Evolutionary conservation across 352 stramenopile species (phyloP), one percentile per base, ranked within the genome.

Genomic region (Globisporangium camurandrum): DNA sequence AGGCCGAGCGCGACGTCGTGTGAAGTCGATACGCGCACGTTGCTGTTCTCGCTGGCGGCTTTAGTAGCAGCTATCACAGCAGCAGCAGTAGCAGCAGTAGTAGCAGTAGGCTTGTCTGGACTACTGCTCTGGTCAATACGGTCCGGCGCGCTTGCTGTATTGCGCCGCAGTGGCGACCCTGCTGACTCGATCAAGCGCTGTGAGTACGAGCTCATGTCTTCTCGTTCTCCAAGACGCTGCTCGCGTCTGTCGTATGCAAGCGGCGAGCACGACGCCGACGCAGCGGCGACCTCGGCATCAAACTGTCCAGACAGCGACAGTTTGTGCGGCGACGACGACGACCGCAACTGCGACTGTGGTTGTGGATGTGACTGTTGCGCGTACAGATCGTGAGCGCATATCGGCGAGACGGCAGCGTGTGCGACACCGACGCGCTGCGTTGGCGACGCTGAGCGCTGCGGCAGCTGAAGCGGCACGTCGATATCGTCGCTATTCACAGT

Each of bases 181-280:
- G 55, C 63, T 3, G 59, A 63, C 40, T 71, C 63, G 14, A 62
- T 31, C 33, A 59, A 19, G 5, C 46, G 44, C 37, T 61, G 49
- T 6, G 33, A 45, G 20, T 44, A 44, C 6, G 31, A 46, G n/a
- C 5, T 23, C 36, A 40, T 40, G n/a, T 43, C 11, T 33, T 44
- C 44, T 30, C 33, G 26, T 17, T 6, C 42, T 37, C n/a, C n/a
- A n/a, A n/a, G n/a, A n/a, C n/a, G n/a, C n/a, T n/a, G 22, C 22
- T 33, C 23, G 12, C 10, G 22, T 20, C 24, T 26, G 31, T 38
- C 31, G 11, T n/a, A 16, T 24, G 28, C 9, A 31, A 26, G 9
- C 30, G 28, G 20, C 8, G 33, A 31, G 0, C 27, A 26, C 11
- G 20, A 11, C 12, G 17, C 16, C 5, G 46, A 20, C 27, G 23